Base-by-base conservation (phyloP, 129 eudicot genomes). In the Silybum marianum region DNA sequence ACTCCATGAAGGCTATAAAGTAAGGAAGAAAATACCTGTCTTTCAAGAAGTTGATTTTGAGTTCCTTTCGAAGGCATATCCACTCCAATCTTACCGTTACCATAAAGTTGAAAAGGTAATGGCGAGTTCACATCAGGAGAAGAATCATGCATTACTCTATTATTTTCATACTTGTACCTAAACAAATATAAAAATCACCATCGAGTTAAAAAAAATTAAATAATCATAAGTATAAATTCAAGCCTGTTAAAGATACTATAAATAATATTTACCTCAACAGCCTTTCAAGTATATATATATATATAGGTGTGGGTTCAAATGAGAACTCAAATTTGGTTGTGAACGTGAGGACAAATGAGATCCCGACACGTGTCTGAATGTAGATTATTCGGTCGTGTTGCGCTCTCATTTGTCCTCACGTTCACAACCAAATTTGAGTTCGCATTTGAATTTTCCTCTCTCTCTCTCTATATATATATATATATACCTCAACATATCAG, bases 11-110 rank as follows among this genome's bases (percentile, higher is more conserved):
- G 75, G 34, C 66, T n/a, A 82, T 2, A 19, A 40, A 40, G 42
- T 22, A 75, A 39, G 80, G 54, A 73, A 74, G 19, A 34, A 73
- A 40, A 24, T 85, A 93, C 99, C 97, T 95, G 99, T 91, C 99
- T 85, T 84, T 96, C 99, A 81, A 96, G 95, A 86, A 96, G 98
- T 89, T 96, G 99, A 84, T 96, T 93, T 85, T 96, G 95, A 54
- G 87, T 89, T 79, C 99, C 99, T 84, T 88, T 93, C 28, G 98
- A 88, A 91, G 95, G 91, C 76, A 87, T 85, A 81, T 93, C 95
- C 72, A 87, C 89, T 24, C 90, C 93, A 39, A 86, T 75, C 73
- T 90, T 92, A 30, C 95, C 99, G 81, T 91, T 92, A 25, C 97
- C 95, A 73, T 96, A 96, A 40, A 96, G 93, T 60, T 96, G 99